phyloP scores from a whole-genome alignment of 2,329 filamentous ascomycete species.

The Sclerotinia nivalis region DNA sequence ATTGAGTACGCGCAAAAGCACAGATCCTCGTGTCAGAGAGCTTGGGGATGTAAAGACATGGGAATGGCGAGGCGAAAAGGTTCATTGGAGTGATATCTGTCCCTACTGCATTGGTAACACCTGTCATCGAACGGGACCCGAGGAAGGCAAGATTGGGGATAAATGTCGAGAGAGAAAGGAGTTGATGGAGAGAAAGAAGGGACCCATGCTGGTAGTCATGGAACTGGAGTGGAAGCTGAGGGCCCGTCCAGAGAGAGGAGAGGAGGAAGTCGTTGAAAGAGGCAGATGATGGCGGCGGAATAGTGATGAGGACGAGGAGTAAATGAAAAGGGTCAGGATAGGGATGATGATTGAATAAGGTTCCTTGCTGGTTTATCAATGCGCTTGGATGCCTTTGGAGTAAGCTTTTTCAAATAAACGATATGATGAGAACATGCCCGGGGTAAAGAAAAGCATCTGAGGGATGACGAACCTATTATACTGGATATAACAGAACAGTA shows the following conservation, averaged over 20 bases:
- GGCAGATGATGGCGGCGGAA: not conserved
- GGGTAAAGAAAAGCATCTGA: not conserved
- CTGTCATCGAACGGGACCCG: not conserved
- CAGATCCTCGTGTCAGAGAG: not conserved
- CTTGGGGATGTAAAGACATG: not conserved
- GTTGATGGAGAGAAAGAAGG: not conserved
- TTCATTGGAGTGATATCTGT: slow-evolving; percentile 16
- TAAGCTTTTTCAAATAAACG: no score
- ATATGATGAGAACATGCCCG: no score
- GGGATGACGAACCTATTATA: not conserved
- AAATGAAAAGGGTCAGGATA: not conserved
- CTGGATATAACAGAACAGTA: not conserved
- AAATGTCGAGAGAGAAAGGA: slow-evolving; percentile 6
- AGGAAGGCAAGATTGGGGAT: not conserved
- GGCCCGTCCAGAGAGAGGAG: not conserved
- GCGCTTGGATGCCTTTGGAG: not conserved
- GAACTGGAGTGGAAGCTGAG: slow-evolving; percentile 4
- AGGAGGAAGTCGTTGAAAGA: not conserved
- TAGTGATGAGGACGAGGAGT: not conserved
- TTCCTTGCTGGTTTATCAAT: not conserved
- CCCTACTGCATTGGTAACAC: not conserved
- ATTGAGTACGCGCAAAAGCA: slow-evolving; percentile 27
- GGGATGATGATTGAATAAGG: not conserved
- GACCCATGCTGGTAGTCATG: slow-evolving; percentile 17
- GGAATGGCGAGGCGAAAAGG: not conserved